Evolutionary conservation across 2,329 filamentous ascomycete species (phyloP).

Genomic region (Xylaria sp.): DNA sequence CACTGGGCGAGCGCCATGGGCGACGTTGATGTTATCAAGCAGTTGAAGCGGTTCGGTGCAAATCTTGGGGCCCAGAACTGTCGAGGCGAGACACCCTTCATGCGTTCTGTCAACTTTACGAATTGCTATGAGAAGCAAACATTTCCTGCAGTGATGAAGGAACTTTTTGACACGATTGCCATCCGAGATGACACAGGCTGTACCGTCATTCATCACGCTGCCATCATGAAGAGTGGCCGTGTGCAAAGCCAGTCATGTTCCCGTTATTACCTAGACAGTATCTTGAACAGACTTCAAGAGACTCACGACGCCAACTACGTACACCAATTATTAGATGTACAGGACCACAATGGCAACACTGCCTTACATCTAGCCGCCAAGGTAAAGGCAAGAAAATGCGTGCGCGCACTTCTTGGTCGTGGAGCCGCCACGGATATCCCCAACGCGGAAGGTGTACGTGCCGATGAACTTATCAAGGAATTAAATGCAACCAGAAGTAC

Average conservation of each 20-base stretch:
- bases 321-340: slow-evolving; percentile 80
- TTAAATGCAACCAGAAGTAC: slow-evolving; percentile 73
- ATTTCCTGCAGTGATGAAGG: slow-evolving; percentile 84
- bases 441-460: slow-evolving; percentile 84
- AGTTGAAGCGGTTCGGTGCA: slow-evolving; percentile 84
- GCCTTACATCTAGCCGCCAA: slow-evolving; percentile 80
- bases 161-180: slow-evolving; percentile 84
- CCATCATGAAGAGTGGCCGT: slow-evolving; percentile 84
- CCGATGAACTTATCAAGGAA: slow-evolving; percentile 83
- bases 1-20: slow-evolving; percentile 99
- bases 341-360: slow-evolving; percentile 90
- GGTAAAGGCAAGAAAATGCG: slow-evolving; percentile 88
- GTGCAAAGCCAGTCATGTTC: slow-evolving; percentile 87
- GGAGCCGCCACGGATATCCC: slow-evolving; percentile 85
- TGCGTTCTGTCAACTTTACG: slow-evolving; percentile 94
- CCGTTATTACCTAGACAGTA: slow-evolving; percentile 91
- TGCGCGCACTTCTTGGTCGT: slow-evolving; percentile 80
- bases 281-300: slow-evolving; percentile 87
- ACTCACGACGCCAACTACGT: slow-evolving; percentile 80
- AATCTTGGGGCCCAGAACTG: slow-evolving; percentile 76
- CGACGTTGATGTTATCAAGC: slow-evolving; percentile 89
- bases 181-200: slow-evolving; percentile 82
- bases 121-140: slow-evolving; percentile 96
- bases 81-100: slow-evolving; percentile 88
- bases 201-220: slow-evolving; percentile 94